Conservation (phyloP, 2,329 filamentous ascomycete species). For the Davidsoniella australis region DNA sequence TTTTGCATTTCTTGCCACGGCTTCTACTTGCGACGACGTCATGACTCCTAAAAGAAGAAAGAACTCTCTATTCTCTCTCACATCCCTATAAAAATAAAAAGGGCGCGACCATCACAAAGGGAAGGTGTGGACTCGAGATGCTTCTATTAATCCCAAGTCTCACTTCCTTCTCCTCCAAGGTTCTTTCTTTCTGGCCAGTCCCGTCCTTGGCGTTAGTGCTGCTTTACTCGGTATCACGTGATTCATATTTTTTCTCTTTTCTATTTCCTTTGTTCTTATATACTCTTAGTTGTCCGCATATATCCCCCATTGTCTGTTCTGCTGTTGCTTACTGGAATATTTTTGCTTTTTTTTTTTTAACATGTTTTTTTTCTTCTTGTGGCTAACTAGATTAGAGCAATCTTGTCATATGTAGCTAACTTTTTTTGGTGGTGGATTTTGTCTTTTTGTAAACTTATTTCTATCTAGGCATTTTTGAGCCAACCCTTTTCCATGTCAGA, state of each 20-base stretch:
- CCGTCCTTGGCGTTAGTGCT: not conserved
- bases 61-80: not conserved
- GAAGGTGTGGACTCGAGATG: too few relatives aligned
- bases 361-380: too few relatives aligned
- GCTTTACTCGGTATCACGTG: not conserved
- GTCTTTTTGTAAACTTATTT: too few relatives aligned
- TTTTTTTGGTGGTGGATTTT: too few relatives aligned
- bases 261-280: not conserved
- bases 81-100: not conserved
- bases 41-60: not conserved
- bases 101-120: not conserved
- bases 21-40: not conserved
- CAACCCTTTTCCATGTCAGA: too few relatives aligned
- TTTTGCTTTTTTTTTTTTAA: not conserved
- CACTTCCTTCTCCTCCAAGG: not conserved
- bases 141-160: too few relatives aligned
- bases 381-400: too few relatives aligned
- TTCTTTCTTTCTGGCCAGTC: not conserved
- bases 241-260: not conserved
- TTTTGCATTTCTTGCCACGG: not conserved
- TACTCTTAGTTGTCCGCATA: not conserved
- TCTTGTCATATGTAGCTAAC: too few relatives aligned
- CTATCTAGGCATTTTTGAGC: too few relatives aligned
- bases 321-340: not conserved
- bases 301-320: not conserved